Conservation (phyloP, 495 filamentous ascomycete species). For the Aspergillus saccharolyticus region DNA sequence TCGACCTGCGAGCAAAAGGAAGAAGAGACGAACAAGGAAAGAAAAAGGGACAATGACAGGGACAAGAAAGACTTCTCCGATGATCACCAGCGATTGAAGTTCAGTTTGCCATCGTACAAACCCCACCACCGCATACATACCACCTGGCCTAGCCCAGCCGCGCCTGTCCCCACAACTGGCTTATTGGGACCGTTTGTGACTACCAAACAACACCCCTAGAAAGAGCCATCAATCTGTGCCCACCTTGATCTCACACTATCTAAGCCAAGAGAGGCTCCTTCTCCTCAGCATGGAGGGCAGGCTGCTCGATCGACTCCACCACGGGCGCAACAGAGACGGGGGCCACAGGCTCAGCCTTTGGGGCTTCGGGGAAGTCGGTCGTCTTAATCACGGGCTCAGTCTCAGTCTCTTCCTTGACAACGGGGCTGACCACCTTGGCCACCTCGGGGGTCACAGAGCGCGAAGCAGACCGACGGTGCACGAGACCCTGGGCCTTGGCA, state of each 20-base stretch:
- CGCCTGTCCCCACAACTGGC: not conserved
- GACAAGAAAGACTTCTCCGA: slow-evolving; percentile 1
- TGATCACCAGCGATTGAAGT: slow-evolving; percentile 5
- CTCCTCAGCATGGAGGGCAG: slow-evolving; percentile 17
- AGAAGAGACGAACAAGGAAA: not conserved
- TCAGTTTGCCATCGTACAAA: slow-evolving; percentile 21
- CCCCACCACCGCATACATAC: slow-evolving; percentile 7
- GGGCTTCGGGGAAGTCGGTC: slow-evolving; percentile 62
- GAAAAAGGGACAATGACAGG: not conserved
- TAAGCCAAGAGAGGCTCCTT: slow-evolving; percentile 37
- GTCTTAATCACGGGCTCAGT: slow-evolving; percentile 40
- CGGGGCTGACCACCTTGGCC: slow-evolving; percentile 32
- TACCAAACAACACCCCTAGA: not conserved
- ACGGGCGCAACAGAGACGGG: slow-evolving; percentile 34
- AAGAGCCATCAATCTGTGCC: not conserved
- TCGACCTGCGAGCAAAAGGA: slow-evolving; percentile 1
- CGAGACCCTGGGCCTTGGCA: slow-evolving; percentile 74
- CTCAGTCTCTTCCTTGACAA: slow-evolving; percentile 50
- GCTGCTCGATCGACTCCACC: slow-evolving; percentile 25
- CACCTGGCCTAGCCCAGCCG: not conserved
- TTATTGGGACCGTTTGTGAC: not conserved
- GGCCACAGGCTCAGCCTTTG: slow-evolving; percentile 47
- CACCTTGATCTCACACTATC: slow-evolving; percentile 4
- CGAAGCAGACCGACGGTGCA: slow-evolving; percentile 37
- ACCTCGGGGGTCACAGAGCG: slow-evolving; percentile 46